Percentiles rank a stretch among this genome's conserved stretches.
Evolutionary conservation across 805 yeast species (phyloP).

Genomic region (Metschnikowia reukaufii): DNA sequence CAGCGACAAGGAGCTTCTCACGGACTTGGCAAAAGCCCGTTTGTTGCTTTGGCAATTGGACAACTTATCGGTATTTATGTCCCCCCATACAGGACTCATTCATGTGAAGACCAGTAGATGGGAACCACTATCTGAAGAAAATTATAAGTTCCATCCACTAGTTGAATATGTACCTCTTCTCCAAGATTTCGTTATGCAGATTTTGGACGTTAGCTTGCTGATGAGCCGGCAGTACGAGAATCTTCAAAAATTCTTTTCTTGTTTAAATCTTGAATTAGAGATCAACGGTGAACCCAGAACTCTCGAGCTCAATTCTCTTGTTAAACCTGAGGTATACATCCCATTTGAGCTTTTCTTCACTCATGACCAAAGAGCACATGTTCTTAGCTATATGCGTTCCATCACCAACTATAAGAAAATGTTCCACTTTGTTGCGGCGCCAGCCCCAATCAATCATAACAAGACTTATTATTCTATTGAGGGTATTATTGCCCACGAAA

Average conservation of each 20-base stretch:
- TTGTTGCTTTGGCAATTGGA: constrained; percentile 8
- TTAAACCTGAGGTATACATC: not conserved
- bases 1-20: not conserved
- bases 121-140: constrained; percentile 3
- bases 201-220: not conserved
- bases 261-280: not conserved
- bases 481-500: not conserved
- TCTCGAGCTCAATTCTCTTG: not conserved
- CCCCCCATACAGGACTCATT: constrained; percentile 6
- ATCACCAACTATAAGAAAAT: not conserved
- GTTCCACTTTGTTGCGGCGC: constrained; percentile 5
- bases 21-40: constrained; percentile 11
- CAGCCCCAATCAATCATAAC: constrained; percentile 1
- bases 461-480: constrained; percentile 4
- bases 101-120: constrained; percentile 3
- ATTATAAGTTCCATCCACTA: not conserved
- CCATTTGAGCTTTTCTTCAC: constrained; percentile 7
- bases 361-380: not conserved
- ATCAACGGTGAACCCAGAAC: not conserved
- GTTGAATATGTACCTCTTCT: not conserved
- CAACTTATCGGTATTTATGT: not conserved
- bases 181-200: not conserved
- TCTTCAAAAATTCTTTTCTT: not conserved
- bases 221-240: not conserved
- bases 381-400: not conserved